phyloP scores from a whole-genome alignment of 805 yeast species.

The Yamadazyma olivae region DNA sequence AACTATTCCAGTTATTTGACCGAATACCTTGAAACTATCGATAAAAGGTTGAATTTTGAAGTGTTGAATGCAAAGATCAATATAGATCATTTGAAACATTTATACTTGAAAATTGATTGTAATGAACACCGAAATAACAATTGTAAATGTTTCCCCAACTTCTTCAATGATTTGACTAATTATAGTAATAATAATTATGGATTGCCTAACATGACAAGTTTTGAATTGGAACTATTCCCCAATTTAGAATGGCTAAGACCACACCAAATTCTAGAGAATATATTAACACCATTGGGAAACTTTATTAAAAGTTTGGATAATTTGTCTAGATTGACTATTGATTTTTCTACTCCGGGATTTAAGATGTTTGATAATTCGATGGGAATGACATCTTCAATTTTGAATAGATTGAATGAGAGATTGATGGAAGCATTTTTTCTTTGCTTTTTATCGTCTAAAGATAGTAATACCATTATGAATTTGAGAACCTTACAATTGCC shows the following conservation, averaged over 20 bases:
- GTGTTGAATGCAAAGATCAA: slow-evolving; percentile 23
- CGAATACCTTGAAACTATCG: slow-evolving; percentile 10
- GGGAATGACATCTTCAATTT: slow-evolving; percentile 25
- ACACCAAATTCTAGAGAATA: slow-evolving; percentile 26
- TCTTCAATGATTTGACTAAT: slow-evolving; percentile 23
- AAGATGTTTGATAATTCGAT: slow-evolving; percentile 33
- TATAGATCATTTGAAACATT: slow-evolving; percentile 16
- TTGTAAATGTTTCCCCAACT: slow-evolving; percentile 26
- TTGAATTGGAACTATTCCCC: slow-evolving; percentile 30
- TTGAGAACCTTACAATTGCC: slow-evolving; percentile 26
- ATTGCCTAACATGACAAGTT: slow-evolving; percentile 26
- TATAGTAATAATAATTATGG: slow-evolving; percentile 21
- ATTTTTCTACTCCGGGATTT: slow-evolving; percentile 33
- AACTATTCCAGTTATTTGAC: slow-evolving; percentile 4
- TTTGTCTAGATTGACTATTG: slow-evolving; percentile 24
- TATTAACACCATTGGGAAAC: slow-evolving; percentile 28
- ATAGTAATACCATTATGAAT: slow-evolving; percentile 10
- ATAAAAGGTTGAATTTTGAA: slow-evolving; percentile 20
- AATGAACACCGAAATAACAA: slow-evolving; percentile 18
- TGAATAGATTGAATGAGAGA: slow-evolving; percentile 30
- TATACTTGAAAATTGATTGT: slow-evolving; percentile 31
- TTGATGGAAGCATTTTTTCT: slow-evolving; percentile 36
- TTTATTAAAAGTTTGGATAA: slow-evolving; percentile 22
- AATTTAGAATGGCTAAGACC: slow-evolving; percentile 35
- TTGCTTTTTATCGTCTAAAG: slow-evolving; percentile 16